These are phyloP conservation scores for Licmophora abbreviata DNA, from an alignment of 108 stramenopile genomes.

Conservation along the genomic window DNA sequence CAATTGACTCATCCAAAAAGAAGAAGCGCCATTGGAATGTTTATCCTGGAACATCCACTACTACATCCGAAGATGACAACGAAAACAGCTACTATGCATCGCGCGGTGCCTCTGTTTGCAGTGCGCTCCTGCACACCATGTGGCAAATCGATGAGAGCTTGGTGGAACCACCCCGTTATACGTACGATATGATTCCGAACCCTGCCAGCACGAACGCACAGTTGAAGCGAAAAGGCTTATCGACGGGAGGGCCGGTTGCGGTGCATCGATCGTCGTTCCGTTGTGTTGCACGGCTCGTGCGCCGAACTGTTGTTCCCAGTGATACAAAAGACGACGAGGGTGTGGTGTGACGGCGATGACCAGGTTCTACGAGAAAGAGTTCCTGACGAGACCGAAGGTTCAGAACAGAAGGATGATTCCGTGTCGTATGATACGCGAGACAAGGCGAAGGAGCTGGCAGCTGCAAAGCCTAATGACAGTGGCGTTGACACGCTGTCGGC, in stretches of 20 bases:
- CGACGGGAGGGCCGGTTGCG: no score
- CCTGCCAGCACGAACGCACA: neutral
- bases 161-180: conserved; percentile 57
- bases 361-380: no score
- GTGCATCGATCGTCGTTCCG: no score
- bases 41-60: conserved; percentile 51
- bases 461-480: neutral
- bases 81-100: conserved; percentile 64
- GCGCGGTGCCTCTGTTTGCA: conserved; percentile 70
- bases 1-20: conserved; percentile 33
- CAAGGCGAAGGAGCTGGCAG: neutral
- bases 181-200: conserved; percentile 25
- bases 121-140: conserved; percentile 72
- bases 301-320: no score
- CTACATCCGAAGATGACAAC: conserved; percentile 67
- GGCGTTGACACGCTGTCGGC: conserved; percentile 24
- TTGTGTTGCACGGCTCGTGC: no score
- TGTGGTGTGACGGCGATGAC: no score
- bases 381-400: neutral
- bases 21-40: conserved; percentile 12
- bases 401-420: no score
- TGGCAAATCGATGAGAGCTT: conserved; percentile 73
- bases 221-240: no score
- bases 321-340: no score
- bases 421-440: neutral